Conservation (phyloP, 2,329 filamentous ascomycete species). For the Pseudocercospora fijiensis region DNA sequence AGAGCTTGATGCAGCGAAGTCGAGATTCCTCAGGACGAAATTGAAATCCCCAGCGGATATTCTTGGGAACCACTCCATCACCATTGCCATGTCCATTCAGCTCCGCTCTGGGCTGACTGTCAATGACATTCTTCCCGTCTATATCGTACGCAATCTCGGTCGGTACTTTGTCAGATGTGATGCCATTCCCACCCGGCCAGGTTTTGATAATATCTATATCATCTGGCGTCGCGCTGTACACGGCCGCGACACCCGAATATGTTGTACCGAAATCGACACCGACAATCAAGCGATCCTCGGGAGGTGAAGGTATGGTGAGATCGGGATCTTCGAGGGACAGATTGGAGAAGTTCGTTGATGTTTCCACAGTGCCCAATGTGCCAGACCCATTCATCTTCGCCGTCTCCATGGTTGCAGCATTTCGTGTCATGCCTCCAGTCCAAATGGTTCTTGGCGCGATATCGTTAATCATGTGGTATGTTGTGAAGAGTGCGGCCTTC, state of each 20-base stretch:
- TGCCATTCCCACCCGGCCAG: constrained; percentile 80
- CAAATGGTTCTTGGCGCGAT: constrained; percentile 4
- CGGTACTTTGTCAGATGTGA: constrained; percentile 84
- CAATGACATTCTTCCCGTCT: constrained; percentile 29
- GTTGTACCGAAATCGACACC: constrained; percentile 85
- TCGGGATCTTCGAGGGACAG: constrained; percentile 19
- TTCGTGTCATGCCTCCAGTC: constrained; percentile 22
- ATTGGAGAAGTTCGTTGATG: not conserved
- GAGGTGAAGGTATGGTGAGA: constrained; percentile 11
- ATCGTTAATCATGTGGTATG: constrained; percentile 7
- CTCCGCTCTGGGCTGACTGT: not conserved
- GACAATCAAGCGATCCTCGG: constrained; percentile 65
- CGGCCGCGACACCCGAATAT: constrained; percentile 66
- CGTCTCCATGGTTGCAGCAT: constrained; percentile 15
- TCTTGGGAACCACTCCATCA: constrained; percentile 36
- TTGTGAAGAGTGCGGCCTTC: not conserved
- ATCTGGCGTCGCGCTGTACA: constrained; percentile 59
- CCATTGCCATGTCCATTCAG: constrained; percentile 4
- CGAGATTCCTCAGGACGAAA: constrained; percentile 75
- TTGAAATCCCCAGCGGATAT: constrained; percentile 75
- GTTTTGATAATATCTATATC: constrained; percentile 80
- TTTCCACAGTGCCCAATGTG: not conserved
- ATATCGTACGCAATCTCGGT: constrained; percentile 70
- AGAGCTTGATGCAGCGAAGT: constrained; percentile 79
- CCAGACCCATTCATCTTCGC: constrained; percentile 21